Evolutionary conservation across 257 asterid genomes (phyloP).

Genomic region (Rubia yunnanensis): DNA sequence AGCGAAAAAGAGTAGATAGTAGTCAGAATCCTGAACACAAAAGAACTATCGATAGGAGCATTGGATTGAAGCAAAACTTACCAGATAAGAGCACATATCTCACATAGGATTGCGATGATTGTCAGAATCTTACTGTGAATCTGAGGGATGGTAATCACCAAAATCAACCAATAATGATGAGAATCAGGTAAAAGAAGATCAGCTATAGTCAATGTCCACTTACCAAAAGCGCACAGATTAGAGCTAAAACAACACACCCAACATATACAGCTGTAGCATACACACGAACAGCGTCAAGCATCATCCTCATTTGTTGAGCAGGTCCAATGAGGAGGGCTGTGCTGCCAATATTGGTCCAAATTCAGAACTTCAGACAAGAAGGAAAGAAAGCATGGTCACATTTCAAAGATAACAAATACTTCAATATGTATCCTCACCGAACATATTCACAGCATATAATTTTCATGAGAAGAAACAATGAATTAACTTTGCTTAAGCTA

Average conservation of each 20-base stretch:
- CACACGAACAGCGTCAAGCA: slow-evolving; percentile 74
- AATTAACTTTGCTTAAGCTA: not conserved
- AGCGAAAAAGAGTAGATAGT: not conserved
- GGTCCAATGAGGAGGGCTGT: slow-evolving; percentile 87
- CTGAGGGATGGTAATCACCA: slow-evolving; percentile 33
- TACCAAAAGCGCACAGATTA: slow-evolving; percentile 88
- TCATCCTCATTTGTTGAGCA: slow-evolving; percentile 66
- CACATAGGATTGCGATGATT: slow-evolving; percentile 67
- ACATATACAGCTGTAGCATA: slow-evolving; percentile 67
- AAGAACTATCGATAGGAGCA: no score
- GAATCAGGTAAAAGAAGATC: not conserved
- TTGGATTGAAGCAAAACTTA: slow-evolving; percentile 31
- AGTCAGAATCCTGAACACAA: not conserved
- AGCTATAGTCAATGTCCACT: slow-evolving; percentile 15
- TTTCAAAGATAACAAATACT: not conserved
- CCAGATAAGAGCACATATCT: slow-evolving; percentile 89
- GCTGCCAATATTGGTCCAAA: slow-evolving; percentile 55
- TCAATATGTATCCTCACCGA: not conserved
- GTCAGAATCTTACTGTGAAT: slow-evolving; percentile 87
- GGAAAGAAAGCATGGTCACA: slow-evolving; percentile 2
- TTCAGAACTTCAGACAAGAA: slow-evolving; percentile 29
- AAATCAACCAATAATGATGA: not conserved
- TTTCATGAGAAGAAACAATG: not conserved
- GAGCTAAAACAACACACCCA: slow-evolving; percentile 75
- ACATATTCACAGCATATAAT: not conserved